These are phyloP conservation scores for Bruguiera hainesii DNA, from an alignment of 441 rosid genomes.

Conservation along the genomic window DNA sequence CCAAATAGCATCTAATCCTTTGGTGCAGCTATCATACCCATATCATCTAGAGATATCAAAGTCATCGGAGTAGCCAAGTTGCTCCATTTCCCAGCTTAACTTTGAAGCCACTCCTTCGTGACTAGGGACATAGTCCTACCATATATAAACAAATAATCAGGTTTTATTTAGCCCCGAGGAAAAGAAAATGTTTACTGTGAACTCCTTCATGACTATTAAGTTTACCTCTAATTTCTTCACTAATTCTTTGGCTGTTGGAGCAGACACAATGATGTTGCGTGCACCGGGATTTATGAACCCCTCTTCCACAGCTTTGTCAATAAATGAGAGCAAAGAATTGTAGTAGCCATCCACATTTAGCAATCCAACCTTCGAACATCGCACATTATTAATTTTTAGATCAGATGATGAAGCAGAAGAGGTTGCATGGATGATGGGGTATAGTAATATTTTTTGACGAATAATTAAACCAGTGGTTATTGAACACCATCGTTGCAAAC, in stretches of 20 bases:
- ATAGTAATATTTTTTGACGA: not conserved
- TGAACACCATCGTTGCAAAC: not conserved
- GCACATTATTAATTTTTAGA: constrained; percentile 14
- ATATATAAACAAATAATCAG: constrained; percentile 15
- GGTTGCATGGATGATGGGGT: not conserved
- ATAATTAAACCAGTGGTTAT: not conserved
- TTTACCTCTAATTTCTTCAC: constrained; percentile 83
- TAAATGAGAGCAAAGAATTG: constrained; percentile 74
- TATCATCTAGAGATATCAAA: constrained; percentile 44
- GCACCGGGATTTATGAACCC: constrained; percentile 81
- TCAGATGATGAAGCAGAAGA: not conserved
- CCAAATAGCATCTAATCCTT: constrained; percentile 21
- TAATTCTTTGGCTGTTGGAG: constrained; percentile 72
- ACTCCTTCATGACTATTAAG: not conserved
- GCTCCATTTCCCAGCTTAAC: constrained; percentile 82
- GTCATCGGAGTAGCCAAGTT: constrained; percentile 42
- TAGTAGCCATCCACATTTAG: constrained; percentile 92
- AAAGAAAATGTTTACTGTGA: not conserved
- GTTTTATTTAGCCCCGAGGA: constrained; percentile 1
- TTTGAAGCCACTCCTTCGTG: constrained; percentile 80
- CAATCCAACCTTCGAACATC: constrained; percentile 70
- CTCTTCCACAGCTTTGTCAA: constrained; percentile 95
- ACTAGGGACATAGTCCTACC: constrained; percentile 74
- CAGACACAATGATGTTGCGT: constrained; percentile 80
- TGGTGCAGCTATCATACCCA: constrained; percentile 4